These are phyloP conservation scores for Cyberlindnera meyerae DNA, from an alignment of 805 yeast species.

Conservation along the genomic window DNA sequence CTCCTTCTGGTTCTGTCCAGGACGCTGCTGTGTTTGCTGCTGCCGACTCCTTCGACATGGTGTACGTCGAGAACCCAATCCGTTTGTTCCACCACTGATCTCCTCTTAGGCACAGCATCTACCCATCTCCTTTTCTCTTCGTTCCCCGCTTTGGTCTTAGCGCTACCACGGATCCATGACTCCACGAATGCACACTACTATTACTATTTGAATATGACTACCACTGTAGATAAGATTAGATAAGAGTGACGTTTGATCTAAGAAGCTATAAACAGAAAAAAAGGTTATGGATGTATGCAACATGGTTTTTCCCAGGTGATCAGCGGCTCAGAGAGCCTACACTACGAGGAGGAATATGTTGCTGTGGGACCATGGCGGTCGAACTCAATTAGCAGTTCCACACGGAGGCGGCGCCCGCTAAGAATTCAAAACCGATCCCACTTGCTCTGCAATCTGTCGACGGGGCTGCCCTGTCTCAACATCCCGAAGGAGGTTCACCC, in stretches of 20 bases:
- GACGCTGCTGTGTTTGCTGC: slow-evolving; percentile 95
- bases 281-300: slow-evolving; percentile 68
- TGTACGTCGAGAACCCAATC: slow-evolving; percentile 94
- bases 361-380: slow-evolving; percentile 51
- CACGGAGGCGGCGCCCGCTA: slow-evolving; percentile 8
- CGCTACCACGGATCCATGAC: no score
- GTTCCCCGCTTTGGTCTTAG: no score
- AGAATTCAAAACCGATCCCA: slow-evolving; percentile 60
- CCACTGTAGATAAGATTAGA: no score
- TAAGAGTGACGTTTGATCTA: neutral
- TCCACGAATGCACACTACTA: no score
- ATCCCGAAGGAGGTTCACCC: slow-evolving; percentile 26
- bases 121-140: no score
- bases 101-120: no score
- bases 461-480: slow-evolving; percentile 89
- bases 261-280: slow-evolving; percentile 1
- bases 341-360: slow-evolving; percentile 99
- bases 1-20: slow-evolving; percentile 97
- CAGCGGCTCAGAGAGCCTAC: slow-evolving; percentile 85
- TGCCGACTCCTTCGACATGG: slow-evolving; percentile 86
- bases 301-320: slow-evolving; percentile 99
- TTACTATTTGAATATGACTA: no score
- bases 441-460: slow-evolving; percentile 90
- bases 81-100: slow-evolving; percentile 96
- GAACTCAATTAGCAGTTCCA: slow-evolving; percentile 22